These are phyloP conservation scores for Trichophyton benhamiae DNA, from an alignment of 2,329 filamentous ascomycete genomes.

Conservation along the genomic window DNA sequence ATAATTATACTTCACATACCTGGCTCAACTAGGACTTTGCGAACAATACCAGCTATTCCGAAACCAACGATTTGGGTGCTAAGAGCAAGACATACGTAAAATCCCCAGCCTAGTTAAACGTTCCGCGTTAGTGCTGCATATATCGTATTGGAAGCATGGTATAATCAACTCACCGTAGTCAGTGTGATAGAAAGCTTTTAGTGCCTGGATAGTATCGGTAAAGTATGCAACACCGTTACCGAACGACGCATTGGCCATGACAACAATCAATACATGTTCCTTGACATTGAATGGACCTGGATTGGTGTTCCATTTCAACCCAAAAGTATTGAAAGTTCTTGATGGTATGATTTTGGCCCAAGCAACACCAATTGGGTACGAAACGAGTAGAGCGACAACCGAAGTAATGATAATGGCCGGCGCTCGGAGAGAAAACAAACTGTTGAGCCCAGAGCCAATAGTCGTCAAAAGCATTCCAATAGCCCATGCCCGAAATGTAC, in stretches of 20 bases:
- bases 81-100: conserved; percentile 54
- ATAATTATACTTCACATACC: conserved; percentile 3
- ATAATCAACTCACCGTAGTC: conserved; percentile 40
- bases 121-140: background rate
- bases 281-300: conserved; percentile 38
- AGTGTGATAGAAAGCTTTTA: conserved; percentile 59
- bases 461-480: conserved; percentile 51
- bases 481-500: conserved; percentile 52
- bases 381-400: conserved; percentile 50
- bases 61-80: conserved; percentile 60
- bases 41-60: conserved; percentile 55
- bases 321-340: conserved; percentile 27
- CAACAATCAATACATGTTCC: conserved; percentile 34
- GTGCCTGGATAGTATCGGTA: conserved; percentile 61
- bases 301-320: conserved; percentile 29
- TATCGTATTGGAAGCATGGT: background rate
- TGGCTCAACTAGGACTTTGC: conserved; percentile 44
- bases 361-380: conserved; percentile 40
- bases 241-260: conserved; percentile 56
- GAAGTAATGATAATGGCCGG: conserved; percentile 49
- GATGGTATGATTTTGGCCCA: conserved; percentile 32
- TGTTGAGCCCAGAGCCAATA: conserved; percentile 49
- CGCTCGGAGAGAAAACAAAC: conserved; percentile 46
- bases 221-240: conserved; percentile 50
- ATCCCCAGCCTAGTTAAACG: conserved; percentile 33